Conservation (phyloP, 2,329 filamentous ascomycete genomes). For the Hypoxylon sp. region DNA sequence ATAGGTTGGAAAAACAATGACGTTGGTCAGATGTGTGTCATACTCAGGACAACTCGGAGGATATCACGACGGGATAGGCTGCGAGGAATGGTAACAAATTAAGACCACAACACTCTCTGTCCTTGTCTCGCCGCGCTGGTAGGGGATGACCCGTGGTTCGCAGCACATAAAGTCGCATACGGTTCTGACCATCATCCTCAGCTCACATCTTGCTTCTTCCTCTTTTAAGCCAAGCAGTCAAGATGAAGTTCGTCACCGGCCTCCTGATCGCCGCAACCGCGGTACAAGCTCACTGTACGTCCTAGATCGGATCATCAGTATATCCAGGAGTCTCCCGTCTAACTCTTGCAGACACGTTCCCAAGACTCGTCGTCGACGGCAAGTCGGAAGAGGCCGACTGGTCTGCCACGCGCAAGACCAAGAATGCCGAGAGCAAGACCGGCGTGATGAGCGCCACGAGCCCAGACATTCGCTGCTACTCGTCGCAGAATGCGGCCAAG, state of each 20-base stretch:
- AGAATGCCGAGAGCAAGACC: slow-evolving; percentile 48
- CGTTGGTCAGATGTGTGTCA: neutral
- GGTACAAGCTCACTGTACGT: slow-evolving; percentile 40
- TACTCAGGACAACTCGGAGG: neutral
- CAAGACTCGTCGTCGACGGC: slow-evolving; percentile 47
- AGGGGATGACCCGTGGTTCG: neutral
- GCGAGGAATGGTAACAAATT: slow-evolving; percentile 17
- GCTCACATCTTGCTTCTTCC: neutral
- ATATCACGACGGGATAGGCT: slow-evolving; percentile 2
- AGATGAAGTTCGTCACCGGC: slow-evolving; percentile 34
- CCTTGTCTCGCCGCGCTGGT: neutral
- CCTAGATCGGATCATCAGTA: too few relatives aligned
- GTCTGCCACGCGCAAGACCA: slow-evolving; percentile 48
- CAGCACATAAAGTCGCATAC: slow-evolving; percentile 14
- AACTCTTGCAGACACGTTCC: slow-evolving; percentile 47
- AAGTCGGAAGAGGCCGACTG: slow-evolving; percentile 46
- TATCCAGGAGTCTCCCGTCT: neutral
- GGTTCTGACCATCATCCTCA: neutral
- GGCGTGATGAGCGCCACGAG: slow-evolving; percentile 46
- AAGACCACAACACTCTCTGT: slow-evolving; percentile 15
- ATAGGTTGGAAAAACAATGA: slow-evolving; percentile 27
- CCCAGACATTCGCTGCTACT: slow-evolving; percentile 49
- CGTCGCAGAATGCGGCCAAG: slow-evolving; percentile 43
- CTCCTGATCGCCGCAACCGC: slow-evolving; percentile 35
- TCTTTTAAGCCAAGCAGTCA: slow-evolving; percentile 10